These are phyloP conservation scores for Inonotus obliquus DNA, from an alignment of 1,284 basidiomycete genomes.

Conservation along the genomic window DNA sequence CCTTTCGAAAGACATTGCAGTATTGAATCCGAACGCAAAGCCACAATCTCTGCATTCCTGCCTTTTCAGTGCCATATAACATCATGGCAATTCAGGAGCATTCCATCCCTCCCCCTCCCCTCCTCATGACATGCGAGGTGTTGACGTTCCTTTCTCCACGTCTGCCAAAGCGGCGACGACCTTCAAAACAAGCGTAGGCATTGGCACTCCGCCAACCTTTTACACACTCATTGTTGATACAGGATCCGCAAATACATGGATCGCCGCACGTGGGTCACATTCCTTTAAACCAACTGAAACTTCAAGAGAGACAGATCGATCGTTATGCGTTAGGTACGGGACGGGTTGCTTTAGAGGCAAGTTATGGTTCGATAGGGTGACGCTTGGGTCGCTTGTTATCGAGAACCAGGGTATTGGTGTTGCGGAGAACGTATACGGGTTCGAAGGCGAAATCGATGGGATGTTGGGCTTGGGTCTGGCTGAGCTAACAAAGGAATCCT, in stretches of 20 bases:
- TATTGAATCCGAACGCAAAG: too few relatives aligned
- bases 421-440: constrained; percentile 37
- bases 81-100: not conserved
- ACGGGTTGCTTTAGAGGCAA: constrained; percentile 14
- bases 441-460: constrained; percentile 43
- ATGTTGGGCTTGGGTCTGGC: constrained; percentile 47
- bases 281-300: constrained; percentile 3
- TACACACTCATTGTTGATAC: constrained; percentile 20
- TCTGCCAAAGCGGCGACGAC: constrained; percentile 7
- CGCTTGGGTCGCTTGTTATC: constrained; percentile 30
- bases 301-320: constrained; percentile 5
- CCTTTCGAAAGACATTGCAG: too few relatives aligned
- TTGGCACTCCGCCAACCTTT: constrained; percentile 16
- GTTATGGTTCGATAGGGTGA: constrained; percentile 25
- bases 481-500: constrained; percentile 24
- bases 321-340: constrained; percentile 15
- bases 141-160: not conserved
- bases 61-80: not conserved
- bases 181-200: constrained; percentile 16
- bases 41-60: not conserved
- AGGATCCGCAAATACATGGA: constrained; percentile 22
- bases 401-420: constrained; percentile 52
- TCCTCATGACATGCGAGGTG: not conserved
- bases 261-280: constrained; percentile 12
- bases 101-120: not conserved